A percentile compares a stretch with the other conserved stretches of the same genome.
These are phyloP conservation scores for Pseudogymnoascus sp. DNA, from an alignment of 2,329 filamentous ascomycete species.

Conservation along the genomic window DNA sequence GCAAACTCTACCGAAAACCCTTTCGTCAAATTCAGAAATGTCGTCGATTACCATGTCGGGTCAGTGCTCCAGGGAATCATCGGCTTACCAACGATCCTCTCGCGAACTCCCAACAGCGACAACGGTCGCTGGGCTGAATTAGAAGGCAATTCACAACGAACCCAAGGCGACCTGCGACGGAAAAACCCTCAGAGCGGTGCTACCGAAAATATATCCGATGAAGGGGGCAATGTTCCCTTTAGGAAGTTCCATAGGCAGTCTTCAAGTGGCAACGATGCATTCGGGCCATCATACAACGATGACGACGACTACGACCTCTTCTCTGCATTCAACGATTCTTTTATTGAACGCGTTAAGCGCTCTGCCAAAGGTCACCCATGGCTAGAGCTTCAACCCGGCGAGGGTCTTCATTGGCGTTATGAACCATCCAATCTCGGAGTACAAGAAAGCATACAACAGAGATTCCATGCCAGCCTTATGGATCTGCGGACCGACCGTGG, in stretches of 20 bases:
- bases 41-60: conserved; percentile 25
- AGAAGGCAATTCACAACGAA: conserved; percentile 21
- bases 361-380: neutral
- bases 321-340: neutral
- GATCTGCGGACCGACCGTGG: neutral
- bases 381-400: neutral
- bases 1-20: conserved; percentile 23
- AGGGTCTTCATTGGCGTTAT: neutral
- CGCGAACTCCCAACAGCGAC: conserved; percentile 16
- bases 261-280: neutral
- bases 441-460: neutral
- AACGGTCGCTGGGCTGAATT: conserved; percentile 23
- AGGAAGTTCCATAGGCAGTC: conserved; percentile 14
- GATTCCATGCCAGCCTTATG: neutral
- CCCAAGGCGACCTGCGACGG: neutral
- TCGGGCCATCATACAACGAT: conserved; percentile 1
- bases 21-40: conserved; percentile 27
- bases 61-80: conserved; percentile 28
- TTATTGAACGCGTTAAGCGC: neutral
- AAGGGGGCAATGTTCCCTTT: conserved; percentile 14
- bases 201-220: neutral
- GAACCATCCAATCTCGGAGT: neutral
- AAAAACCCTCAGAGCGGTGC: neutral
- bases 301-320: conserved; percentile 5
- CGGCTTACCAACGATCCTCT: conserved; percentile 27